These are phyloP conservation scores for Eremothecium coryli DNA, from an alignment of 1,139 yeast genomes.

Conservation along the genomic window DNA sequence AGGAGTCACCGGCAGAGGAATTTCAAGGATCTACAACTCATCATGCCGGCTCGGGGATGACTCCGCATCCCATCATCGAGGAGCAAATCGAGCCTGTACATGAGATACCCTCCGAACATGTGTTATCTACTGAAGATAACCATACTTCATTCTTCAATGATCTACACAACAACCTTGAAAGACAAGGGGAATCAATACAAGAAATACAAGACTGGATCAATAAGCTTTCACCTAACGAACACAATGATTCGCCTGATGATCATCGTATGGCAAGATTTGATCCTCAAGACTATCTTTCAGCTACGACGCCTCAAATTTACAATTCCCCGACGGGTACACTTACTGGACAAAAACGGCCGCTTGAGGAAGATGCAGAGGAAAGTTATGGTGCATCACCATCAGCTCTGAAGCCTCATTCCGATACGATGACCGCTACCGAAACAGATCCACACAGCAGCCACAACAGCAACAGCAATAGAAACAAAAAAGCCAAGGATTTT, in stretches of 20 bases:
- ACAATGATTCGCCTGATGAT: conserved; percentile 1
- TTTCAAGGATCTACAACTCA: conserved; percentile 7
- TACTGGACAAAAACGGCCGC: too few relatives aligned
- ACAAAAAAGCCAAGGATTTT: too few relatives aligned
- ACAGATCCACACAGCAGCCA: too few relatives aligned
- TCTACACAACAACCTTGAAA: conserved; percentile 25
- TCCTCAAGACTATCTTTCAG: conserved; percentile 4
- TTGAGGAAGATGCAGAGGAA: too few relatives aligned
- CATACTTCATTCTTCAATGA: conserved; percentile 15
- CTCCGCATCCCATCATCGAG: not conserved
- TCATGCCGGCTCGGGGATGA: conserved; percentile 1
- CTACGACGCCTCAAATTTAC: conserved; percentile 2
- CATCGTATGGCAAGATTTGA: conserved; percentile 1
- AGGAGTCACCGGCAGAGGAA: conserved; percentile 9
- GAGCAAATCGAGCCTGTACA: not conserved
- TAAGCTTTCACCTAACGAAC: conserved; percentile 10
- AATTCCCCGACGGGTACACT: not conserved
- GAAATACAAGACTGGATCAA: conserved; percentile 14
- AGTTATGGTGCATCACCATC: too few relatives aligned
- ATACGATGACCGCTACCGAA: too few relatives aligned
- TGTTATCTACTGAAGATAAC: conserved; percentile 7
- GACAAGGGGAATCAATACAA: conserved; percentile 28
- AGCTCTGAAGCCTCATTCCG: too few relatives aligned
- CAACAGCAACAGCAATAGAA: too few relatives aligned
- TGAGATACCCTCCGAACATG: conserved; percentile 17